Conservation (phyloP, 2,329 filamentous ascomycete species). For the Sclerotinia sclerotiorum region DNA sequence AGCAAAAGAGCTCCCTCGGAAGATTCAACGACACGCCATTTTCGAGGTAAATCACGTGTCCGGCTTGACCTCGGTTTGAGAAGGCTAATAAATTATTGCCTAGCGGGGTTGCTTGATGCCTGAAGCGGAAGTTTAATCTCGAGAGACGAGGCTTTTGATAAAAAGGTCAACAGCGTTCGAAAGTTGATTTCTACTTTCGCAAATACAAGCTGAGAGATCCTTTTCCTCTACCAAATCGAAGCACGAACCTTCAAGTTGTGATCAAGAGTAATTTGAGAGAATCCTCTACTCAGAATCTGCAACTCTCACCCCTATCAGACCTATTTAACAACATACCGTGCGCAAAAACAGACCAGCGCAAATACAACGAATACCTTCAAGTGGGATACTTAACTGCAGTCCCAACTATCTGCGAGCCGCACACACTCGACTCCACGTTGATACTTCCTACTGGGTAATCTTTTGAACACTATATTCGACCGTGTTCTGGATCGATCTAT, state of each 20-base stretch:
- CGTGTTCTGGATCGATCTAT: conserved; percentile 7
- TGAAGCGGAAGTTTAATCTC: conserved; percentile 22
- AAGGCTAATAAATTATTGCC: conserved; percentile 8
- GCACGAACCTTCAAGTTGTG: neutral
- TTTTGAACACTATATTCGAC: neutral
- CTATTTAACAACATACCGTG: conserved; percentile 16
- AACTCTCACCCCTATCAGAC: conserved; percentile 9
- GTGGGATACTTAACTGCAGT: conserved; percentile 3
- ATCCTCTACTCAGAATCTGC: neutral
- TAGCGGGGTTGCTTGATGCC: conserved; percentile 19
- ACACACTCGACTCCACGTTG: conserved; percentile 12
- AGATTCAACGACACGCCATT: neutral
- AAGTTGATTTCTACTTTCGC: neutral
- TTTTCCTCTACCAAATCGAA: neutral
- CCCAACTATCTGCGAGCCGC: neutral
- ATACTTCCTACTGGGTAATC: conserved; percentile 16
- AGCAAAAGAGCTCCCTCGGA: neutral
- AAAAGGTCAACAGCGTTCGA: conserved; percentile 15
- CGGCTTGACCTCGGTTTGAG: neutral
- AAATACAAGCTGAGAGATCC: conserved; percentile 1
- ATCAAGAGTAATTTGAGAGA: neutral
- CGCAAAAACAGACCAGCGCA: conserved; percentile 18
- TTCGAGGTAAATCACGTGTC: neutral
- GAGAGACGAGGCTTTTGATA: conserved; percentile 23
- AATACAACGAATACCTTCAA: conserved; percentile 19